Base-by-base conservation (phyloP, 1,139 yeast genomes). In the Scheffersomyces parashehatae region DNA sequence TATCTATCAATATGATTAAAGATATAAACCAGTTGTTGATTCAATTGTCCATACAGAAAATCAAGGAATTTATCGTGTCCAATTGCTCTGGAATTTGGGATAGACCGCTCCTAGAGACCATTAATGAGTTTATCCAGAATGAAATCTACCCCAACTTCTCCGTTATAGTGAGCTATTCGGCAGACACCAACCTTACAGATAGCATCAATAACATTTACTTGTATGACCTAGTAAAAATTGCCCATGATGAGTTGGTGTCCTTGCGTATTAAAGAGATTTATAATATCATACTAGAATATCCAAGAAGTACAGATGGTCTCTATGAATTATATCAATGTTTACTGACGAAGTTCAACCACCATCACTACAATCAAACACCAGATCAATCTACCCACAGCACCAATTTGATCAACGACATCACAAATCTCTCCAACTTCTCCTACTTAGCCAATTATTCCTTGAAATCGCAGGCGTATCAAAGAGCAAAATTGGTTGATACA, bases 251-350 rank as follows among this genome's bases (percentile, higher is more conserved):
- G 48, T 57, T 82, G 29, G 73, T 79, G 0, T 64, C 72, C 15
- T 59, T 83, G 30, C 62, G 97, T 45, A 81, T 79, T 1, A 55
- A 61, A 1, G 95, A 91, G 58, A 77, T 88, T 14, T 88, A 78
- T 56, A 82, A 80, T 24, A 76, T 90, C 36, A 81, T 88, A 0
- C 58, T 69, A 3, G 66, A 68, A 24, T 88, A 68, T 54, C 96
- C 96, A 0, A 52, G 60, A 2, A 81, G 95, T 1, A 59, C 59
- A 26, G 70, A 75, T 2, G 86, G 93, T 0, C 63, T 91, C 16
- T 64, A 72, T 26, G 98, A 91, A 55, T 62, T 91, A 34, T 79
- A 79, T 53, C 65, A 68, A 40, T 75, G 84, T 54, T 52, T 80
- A 45, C 61, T 58, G 57, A 58, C 57, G 37, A 60, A 61, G 37